A percentile compares a stretch with the other conserved stretches of the same genome.
Conservation (phyloP, 2,329 filamentous ascomycete species). For the Botrytis hyacinthi region DNA sequence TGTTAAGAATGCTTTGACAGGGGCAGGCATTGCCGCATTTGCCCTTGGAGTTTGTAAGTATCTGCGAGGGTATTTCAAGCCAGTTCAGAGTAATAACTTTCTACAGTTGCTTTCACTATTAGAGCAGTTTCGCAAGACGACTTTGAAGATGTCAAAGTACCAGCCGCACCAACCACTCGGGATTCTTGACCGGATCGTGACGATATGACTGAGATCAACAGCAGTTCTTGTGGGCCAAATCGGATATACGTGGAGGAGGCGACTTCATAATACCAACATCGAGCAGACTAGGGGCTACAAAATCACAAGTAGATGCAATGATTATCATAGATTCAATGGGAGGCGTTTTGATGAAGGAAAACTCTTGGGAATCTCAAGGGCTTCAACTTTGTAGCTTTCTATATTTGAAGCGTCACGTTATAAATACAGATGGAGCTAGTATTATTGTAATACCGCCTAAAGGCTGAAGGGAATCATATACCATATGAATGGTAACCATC, state of each 20-base stretch:
- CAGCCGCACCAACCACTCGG: constrained; percentile 49
- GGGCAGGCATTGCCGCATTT: constrained; percentile 70
- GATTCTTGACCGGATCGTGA: constrained; percentile 5
- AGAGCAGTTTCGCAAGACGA: constrained; percentile 90
- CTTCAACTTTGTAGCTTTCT: constrained; percentile 20
- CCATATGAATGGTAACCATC: constrained; percentile 27
- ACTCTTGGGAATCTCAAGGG: constrained; percentile 20
- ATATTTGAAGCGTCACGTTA: constrained; percentile 26
- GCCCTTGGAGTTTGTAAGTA: constrained; percentile 86
- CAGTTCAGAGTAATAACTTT: constrained; percentile 9
- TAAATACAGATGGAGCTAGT: constrained; percentile 28
- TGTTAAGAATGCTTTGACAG: constrained; percentile 82
- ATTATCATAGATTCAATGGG: background rate
- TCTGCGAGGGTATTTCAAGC: background rate
- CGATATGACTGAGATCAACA: background rate
- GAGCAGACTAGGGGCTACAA: background rate
- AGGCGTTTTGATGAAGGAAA: constrained; percentile 5
- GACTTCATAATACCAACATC: background rate
- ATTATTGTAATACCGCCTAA: constrained; percentile 23
- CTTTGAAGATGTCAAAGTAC: constrained; percentile 92
- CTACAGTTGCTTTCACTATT: constrained; percentile 67
- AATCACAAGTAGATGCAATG: constrained; percentile 5
- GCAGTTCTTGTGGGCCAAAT: background rate
- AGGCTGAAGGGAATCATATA: constrained; percentile 25
- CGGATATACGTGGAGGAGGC: background rate